Conservation (phyloP, 2,329 filamentous ascomycete genomes). For the Aspergillus phoenicis region DNA sequence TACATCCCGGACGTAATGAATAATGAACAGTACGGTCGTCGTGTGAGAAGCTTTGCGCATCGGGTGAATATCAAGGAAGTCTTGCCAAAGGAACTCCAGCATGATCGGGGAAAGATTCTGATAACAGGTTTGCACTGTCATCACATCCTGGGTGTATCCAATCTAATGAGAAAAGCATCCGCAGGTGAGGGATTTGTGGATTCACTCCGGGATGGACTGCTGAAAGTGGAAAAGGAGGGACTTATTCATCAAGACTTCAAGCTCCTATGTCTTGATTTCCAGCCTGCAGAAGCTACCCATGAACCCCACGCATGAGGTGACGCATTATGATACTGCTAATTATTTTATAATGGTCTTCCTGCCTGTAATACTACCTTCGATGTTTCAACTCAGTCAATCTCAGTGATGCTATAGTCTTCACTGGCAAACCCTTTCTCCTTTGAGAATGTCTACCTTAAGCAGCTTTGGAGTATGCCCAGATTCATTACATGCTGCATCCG, state of each 20-base stretch:
- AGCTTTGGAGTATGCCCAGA: background rate
- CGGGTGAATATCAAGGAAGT: background rate
- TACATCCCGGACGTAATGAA: background rate
- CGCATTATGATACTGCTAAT: too few relatives aligned
- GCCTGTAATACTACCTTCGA: too few relatives aligned
- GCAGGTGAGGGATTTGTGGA: background rate
- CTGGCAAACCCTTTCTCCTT: too few relatives aligned
- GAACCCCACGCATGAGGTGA: too few relatives aligned
- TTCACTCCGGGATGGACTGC: background rate
- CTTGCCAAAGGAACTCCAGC: background rate
- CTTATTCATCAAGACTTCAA: background rate
- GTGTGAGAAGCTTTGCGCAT: background rate
- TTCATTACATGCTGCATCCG: background rate
- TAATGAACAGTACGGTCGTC: background rate
- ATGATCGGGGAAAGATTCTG: background rate
- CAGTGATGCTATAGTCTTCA: too few relatives aligned
- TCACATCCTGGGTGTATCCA: background rate
- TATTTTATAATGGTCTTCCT: too few relatives aligned
- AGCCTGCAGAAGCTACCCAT: background rate
- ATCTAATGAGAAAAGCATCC: background rate
- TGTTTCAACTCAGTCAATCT: too few relatives aligned
- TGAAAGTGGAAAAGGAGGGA: background rate
- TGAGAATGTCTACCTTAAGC: background rate
- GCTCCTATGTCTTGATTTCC: background rate
- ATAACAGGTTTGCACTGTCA: background rate